Evolutionary conservation across 805 yeast genomes (phyloP).

Genomic region (Jamesozyma piceae): DNA sequence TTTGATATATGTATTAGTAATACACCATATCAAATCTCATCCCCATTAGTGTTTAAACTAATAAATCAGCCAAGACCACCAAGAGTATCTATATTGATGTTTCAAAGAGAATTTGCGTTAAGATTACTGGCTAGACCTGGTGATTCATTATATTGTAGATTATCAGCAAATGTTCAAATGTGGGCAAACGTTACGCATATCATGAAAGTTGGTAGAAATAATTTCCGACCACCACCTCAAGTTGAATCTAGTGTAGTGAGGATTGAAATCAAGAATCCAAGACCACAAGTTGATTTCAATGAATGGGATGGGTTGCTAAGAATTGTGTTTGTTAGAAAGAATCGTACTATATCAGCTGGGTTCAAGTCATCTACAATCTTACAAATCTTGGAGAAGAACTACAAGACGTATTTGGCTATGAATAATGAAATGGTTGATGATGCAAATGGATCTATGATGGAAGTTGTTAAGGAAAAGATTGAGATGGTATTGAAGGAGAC

Average conservation of each 20-base stretch:
- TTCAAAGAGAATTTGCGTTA: conserved; percentile 93
- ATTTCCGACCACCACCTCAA: conserved; percentile 96
- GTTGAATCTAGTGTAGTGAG: conserved; percentile 95
- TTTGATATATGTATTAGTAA: conserved; percentile 94
- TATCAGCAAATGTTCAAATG: conserved; percentile 96
- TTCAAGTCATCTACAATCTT: conserved; percentile 75
- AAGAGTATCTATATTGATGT: conserved; percentile 89
- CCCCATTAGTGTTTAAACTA: conserved; percentile 89
- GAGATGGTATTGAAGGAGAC: conserved; percentile 69
- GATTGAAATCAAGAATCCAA: conserved; percentile 81
- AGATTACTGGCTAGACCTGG: conserved; percentile 93
- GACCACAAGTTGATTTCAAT: conserved; percentile 86
- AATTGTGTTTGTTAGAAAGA: conserved; percentile 86
- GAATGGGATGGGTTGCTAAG: conserved; percentile 97
- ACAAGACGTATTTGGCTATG: conserved; percentile 61
- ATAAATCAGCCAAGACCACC: conserved; percentile 91
- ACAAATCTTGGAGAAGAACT: conserved; percentile 78
- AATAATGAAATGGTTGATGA: conserved; percentile 37
- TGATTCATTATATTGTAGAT: conserved; percentile 83
- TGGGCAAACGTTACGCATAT: conserved; percentile 99
- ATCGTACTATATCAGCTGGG: conserved; percentile 86
- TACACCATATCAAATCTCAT: conserved; percentile 95
- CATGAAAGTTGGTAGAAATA: conserved; percentile 95
- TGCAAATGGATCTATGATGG: conserved; percentile 34
- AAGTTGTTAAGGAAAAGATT: conserved; percentile 56